Percentiles rank a stretch among this genome's conserved stretches.
Evolutionary conservation across 1,139 yeast genomes (phyloP).

Genomic region (Candida buenavistaensis): DNA sequence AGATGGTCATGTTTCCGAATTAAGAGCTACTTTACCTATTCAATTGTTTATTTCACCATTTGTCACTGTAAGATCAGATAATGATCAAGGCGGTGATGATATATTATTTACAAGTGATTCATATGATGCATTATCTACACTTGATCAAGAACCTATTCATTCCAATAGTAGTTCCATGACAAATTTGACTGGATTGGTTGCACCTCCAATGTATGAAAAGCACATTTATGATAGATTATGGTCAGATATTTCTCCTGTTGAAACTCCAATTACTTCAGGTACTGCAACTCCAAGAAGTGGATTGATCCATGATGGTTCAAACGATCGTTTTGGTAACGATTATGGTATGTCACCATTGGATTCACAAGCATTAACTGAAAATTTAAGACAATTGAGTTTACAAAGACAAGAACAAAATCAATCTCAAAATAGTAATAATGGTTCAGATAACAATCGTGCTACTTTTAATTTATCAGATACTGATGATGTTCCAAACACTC

Average conservation of each 20-base stretch:
- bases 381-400: constrained; percentile 51
- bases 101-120: constrained; percentile 31
- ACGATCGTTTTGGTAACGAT: constrained; percentile 14
- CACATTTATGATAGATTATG: constrained; percentile 86
- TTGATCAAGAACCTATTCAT: constrained; percentile 13
- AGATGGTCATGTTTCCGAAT: constrained; percentile 75
- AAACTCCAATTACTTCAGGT: constrained; percentile 58
- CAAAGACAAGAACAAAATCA: constrained; percentile 45
- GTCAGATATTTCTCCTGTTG: constrained; percentile 64
- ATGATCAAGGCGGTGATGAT: constrained; percentile 29
- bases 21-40: constrained; percentile 73
- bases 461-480: constrained; percentile 44
- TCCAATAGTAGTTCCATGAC: constrained; percentile 32
- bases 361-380: constrained; percentile 48
- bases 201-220: constrained; percentile 87
- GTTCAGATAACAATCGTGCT: constrained; percentile 24
- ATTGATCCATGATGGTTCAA: not conserved
- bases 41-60: constrained; percentile 76
- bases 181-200: constrained; percentile 53
- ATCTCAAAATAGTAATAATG: constrained; percentile 9
- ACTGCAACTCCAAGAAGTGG: constrained; percentile 44
- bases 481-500: constrained; percentile 22
- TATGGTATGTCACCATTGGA: constrained; percentile 46
- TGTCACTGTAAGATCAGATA: constrained; percentile 63
- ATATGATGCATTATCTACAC: constrained; percentile 19